Base-by-base conservation (phyloP, 768 basidiomycete genomes). In the Inosperma sp. region DNA sequence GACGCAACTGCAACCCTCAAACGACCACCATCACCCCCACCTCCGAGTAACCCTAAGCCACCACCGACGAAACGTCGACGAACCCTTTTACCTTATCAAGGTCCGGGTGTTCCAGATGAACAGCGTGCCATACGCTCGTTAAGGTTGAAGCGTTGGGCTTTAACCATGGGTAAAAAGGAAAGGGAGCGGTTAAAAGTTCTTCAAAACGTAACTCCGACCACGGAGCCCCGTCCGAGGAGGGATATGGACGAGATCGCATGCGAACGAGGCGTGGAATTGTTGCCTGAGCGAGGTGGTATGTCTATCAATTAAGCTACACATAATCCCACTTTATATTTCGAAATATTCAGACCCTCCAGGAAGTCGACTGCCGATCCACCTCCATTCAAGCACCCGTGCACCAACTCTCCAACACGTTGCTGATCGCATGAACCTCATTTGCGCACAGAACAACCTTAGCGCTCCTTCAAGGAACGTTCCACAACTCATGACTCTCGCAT, bases 341-440 rank as follows among this genome's bases (percentile, higher is more conserved):
- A 25, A 27, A 49, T 26, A 41, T 56, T 14, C 36, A 88, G 86
- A 84, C 44, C 77, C 81, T 2, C 78, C 88, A 3, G 88, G 88
- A 4, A 86, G 79, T 54, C 81, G 86, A 25, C 67, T 84, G 17
- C 81, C 83, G 2, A 72, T 89, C 7, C 84, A 88, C 49, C 75
- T 91, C n/a, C 80, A 86, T 27, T 81, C 88, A 7, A 77, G 79
- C 51, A 84, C 85, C 4, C 80, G 81, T 48, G 83, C 81, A 5
- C 84, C 86, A 4, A 87, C 85, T 2, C 60, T 84, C 17, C 85
- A 88, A 60, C 87, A 90, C 54, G 81, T 92, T 35, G 77, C 80
- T 6, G 88, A 92, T 57, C 77, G 88, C 49, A 80, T 90, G 53
- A 88, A 88, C 59, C 79, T 92, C 27, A 85, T 89, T 54, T 87